Percentiles rank a stretch among this genome's conserved stretches.
phyloP scores from a whole-genome alignment of 78 protist genomes.

The Dictyostelium firmibasis region DNA sequence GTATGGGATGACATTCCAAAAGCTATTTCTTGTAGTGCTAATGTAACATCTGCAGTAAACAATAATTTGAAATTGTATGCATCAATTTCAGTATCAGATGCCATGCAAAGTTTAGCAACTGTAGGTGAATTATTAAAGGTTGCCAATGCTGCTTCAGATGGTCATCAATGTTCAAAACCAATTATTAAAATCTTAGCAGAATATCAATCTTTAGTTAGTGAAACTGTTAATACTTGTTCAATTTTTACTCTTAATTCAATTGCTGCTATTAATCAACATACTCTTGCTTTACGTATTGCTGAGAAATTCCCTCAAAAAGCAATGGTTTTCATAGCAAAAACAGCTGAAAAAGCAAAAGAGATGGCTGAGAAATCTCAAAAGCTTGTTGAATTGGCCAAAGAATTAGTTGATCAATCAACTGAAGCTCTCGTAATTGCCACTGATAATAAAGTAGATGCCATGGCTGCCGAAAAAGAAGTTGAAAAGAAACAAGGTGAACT shows the following conservation, averaged over 20 bases:
- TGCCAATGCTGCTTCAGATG: constrained; percentile 2
- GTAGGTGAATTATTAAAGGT: neutral
- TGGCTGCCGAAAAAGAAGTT: neutral
- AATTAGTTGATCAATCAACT: neutral
- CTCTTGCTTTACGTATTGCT: neutral
- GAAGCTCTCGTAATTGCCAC: neutral
- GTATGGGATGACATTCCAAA: neutral
- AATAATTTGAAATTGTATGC: neutral
- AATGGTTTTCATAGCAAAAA: neutral
- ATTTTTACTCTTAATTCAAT: neutral
- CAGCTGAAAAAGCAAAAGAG: neutral
- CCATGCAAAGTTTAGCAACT: neutral
- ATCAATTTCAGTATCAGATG: neutral
- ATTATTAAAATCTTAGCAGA: neutral
- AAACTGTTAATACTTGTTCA: neutral
- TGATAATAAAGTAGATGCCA: neutral
- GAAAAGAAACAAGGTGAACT: neutral
- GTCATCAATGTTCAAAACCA: neutral
- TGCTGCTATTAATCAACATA: neutral
- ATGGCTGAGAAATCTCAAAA: neutral
- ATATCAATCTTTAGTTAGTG: neutral
- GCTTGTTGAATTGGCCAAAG: neutral
- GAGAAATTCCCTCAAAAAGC: neutral
- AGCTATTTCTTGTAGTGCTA: neutral
- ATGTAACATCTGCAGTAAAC: neutral